These are phyloP conservation scores for Quercus tomentella DNA, from an alignment of 331 rosid species.

Conservation along the genomic window DNA sequence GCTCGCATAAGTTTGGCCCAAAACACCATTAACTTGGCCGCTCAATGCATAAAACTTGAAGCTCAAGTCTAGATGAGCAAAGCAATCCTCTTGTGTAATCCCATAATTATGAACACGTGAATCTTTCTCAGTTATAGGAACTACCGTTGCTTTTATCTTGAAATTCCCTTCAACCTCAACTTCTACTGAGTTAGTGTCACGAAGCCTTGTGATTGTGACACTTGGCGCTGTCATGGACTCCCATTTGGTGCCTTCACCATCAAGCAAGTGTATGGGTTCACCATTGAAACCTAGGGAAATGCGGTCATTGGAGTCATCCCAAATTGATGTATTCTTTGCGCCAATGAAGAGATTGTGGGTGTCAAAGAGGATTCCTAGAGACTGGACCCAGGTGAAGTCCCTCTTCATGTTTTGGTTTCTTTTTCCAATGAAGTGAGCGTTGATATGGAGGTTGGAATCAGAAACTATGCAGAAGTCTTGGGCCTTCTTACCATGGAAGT, in stretches of 20 bases:
- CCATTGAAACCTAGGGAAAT: slow-evolving; percentile 21
- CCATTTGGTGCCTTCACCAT: slow-evolving; percentile 14
- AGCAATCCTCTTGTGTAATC: slow-evolving; percentile 27
- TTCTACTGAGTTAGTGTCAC: slow-evolving; percentile 15
- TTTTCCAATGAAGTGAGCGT: slow-evolving; percentile 43
- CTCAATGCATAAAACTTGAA: slow-evolving; percentile 36
- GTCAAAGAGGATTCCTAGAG: slow-evolving; percentile 40
- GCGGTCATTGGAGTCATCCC: slow-evolving; percentile 38
- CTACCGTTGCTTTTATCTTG: slow-evolving; percentile 31
- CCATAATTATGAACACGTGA: slow-evolving; percentile 31
- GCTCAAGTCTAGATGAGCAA: slow-evolving; percentile 44
- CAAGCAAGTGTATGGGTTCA: slow-evolving; percentile 2
- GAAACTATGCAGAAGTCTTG: slow-evolving; percentile 35
- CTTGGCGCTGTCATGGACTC: neutral
- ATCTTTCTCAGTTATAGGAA: slow-evolving; percentile 31
- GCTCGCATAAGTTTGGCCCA: slow-evolving; percentile 34
- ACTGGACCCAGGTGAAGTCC: slow-evolving; percentile 56
- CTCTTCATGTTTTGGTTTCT: slow-evolving; percentile 22
- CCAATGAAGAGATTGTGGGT: slow-evolving; percentile 29
- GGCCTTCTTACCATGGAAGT: slow-evolving; percentile 45
- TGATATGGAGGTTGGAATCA: slow-evolving; percentile 46
- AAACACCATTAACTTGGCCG: slow-evolving; percentile 25
- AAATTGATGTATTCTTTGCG: slow-evolving; percentile 21
- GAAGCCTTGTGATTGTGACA: neutral
- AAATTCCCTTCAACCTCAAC: slow-evolving; percentile 27